These are phyloP conservation scores for Salix caprea DNA, from an alignment of 345 rosid genomes.

Conservation along the genomic window DNA sequence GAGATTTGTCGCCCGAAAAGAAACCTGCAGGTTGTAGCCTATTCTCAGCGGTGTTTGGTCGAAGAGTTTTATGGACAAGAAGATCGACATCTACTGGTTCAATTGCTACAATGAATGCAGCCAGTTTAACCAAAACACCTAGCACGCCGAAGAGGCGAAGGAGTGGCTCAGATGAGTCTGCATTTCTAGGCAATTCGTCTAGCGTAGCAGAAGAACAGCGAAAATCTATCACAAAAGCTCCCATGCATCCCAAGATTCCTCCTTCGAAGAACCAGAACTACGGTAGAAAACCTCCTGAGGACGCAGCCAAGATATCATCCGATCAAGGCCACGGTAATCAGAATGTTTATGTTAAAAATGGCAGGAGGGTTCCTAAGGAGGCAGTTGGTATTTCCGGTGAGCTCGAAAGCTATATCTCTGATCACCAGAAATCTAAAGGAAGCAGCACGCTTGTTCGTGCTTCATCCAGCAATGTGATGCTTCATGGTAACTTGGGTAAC, in stretches of 20 bases:
- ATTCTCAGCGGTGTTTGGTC: constrained; percentile 56
- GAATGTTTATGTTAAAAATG: constrained; percentile 34
- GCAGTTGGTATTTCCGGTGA: constrained; percentile 72
- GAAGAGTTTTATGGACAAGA: constrained; percentile 51
- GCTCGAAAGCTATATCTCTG: constrained; percentile 72
- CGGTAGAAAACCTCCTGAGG: constrained; percentile 14
- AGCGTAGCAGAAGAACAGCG: constrained; percentile 13
- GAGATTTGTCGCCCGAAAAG: constrained; percentile 38
- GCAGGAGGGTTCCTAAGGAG: constrained; percentile 50
- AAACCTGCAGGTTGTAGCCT: constrained; percentile 59
- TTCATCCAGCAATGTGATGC: constrained; percentile 80
- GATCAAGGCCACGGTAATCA: neutral
- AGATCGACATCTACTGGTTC: constrained; percentile 55
- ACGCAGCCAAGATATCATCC: neutral
- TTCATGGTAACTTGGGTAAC: constrained; percentile 71
- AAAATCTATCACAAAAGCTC: constrained; percentile 30
- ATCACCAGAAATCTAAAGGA: constrained; percentile 61
- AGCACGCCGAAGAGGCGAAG: constrained; percentile 41
- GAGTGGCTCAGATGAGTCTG: constrained; percentile 46
- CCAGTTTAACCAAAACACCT: constrained; percentile 35
- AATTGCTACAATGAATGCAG: constrained; percentile 25
- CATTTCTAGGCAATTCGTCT: constrained; percentile 17
- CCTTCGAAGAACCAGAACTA: constrained; percentile 19
- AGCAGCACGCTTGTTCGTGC: constrained; percentile 59
- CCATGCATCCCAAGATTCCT: constrained; percentile 28